These are phyloP conservation scores for Pterula multifida DNA, from an alignment of 1,284 basidiomycete genomes.

Conservation along the genomic window DNA sequence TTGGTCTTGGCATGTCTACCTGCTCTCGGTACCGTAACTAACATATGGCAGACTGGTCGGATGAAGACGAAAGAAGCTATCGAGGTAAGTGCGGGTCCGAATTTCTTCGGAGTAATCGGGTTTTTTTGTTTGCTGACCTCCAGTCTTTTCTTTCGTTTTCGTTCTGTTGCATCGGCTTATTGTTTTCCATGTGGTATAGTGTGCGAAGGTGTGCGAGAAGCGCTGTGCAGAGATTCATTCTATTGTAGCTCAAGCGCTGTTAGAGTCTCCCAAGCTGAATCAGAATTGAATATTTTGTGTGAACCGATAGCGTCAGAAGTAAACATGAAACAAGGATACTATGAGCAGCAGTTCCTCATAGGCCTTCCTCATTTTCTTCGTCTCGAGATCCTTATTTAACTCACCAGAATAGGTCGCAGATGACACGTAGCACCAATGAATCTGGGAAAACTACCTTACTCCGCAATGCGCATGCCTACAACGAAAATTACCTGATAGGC, in stretches of 20 bases:
- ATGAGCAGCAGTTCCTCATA: too few relatives aligned
- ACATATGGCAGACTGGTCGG: conserved; percentile 68
- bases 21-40: conserved; percentile 80
- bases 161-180: not conserved
- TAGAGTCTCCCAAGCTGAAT: conserved; percentile 22
- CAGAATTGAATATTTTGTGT: conserved; percentile 9
- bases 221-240: conserved; percentile 64
- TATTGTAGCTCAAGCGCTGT: conserved; percentile 57
- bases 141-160: not conserved
- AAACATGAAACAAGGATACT: too few relatives aligned
- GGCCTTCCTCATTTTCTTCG: too few relatives aligned
- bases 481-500: too few relatives aligned
- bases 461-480: too few relatives aligned
- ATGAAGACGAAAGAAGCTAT: conserved; percentile 38
- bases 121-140: not conserved
- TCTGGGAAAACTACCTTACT: too few relatives aligned
- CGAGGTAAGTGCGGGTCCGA: conserved; percentile 29
- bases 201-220: conserved; percentile 54
- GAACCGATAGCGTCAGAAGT: too few relatives aligned
- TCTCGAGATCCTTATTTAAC: too few relatives aligned
- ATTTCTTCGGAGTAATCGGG: not conserved
- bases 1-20: conserved; percentile 79
- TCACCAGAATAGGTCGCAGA: too few relatives aligned
- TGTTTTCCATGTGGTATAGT: conserved; percentile 25
- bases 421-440: too few relatives aligned